Percentiles rank a stretch among this genome's conserved stretches.
phyloP scores from a whole-genome alignment of 2,329 filamentous ascomycete species.

The Pseudogymnoascus sp. region DNA sequence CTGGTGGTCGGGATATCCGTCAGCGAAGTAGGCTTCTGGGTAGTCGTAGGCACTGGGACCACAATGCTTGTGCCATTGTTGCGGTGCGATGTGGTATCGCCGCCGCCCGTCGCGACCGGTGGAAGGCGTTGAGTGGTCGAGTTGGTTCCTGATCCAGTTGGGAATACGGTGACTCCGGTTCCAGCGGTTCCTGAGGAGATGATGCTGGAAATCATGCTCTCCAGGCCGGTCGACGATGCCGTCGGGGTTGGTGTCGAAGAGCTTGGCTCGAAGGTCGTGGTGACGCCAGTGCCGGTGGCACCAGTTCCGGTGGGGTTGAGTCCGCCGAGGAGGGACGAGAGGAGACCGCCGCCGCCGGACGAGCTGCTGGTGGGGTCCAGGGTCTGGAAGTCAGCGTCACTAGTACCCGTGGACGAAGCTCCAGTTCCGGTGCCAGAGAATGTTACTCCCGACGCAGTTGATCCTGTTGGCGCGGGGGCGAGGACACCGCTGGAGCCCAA shows the following conservation, averaged over 20 bases:
- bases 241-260: neutral
- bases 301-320: neutral
- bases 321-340: neutral
- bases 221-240: neutral
- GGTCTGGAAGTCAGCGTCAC: slow-evolving; percentile 17
- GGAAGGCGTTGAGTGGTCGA: neutral
- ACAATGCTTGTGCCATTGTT: neutral
- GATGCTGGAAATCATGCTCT: neutral
- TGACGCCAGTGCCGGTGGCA: neutral
- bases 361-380: neutral
- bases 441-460: slow-evolving; percentile 2
- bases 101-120: neutral
- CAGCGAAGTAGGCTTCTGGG: neutral
- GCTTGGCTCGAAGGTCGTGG: neutral
- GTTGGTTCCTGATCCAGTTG: neutral
- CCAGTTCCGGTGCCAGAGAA: slow-evolving; percentile 16
- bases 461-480: neutral
- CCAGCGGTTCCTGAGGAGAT: neutral
- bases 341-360: neutral
- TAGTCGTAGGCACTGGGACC: neutral
- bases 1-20: neutral
- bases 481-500: slow-evolving; percentile 2
- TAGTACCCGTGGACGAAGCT: slow-evolving; percentile 13
- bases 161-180: neutral
- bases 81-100: neutral